These are phyloP conservation scores for Yamadazyma dendronema DNA, from an alignment of 1,139 yeast species.

Conservation along the genomic window DNA sequence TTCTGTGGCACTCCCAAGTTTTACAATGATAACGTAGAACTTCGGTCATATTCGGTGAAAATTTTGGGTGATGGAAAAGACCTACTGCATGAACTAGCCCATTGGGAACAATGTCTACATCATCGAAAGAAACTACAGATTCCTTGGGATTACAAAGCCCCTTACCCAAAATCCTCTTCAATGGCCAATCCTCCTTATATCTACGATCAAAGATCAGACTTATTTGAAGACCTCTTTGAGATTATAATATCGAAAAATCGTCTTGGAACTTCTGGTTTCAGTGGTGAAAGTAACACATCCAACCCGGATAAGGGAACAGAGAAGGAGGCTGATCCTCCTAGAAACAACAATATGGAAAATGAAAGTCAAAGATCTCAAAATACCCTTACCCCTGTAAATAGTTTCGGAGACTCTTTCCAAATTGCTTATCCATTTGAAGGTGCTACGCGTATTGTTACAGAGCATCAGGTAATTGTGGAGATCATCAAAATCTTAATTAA, in stretches of 20 bases:
- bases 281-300: too few species aligned
- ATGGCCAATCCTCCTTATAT: not conserved
- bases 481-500: slow-evolving; percentile 30
- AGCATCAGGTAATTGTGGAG: slow-evolving; percentile 26
- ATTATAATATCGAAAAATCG: too few species aligned
- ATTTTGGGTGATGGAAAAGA: slow-evolving; percentile 19
- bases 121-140: not conserved
- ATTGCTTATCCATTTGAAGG: too few species aligned
- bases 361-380: too few species aligned
- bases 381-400: too few species aligned
- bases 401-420: too few species aligned
- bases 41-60: slow-evolving; percentile 22
- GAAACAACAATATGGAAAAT: too few species aligned
- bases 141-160: slow-evolving; percentile 2
- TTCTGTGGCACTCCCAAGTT: slow-evolving; percentile 11
- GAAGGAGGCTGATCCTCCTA: too few species aligned
- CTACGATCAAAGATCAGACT: not conserved
- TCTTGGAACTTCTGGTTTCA: too few species aligned
- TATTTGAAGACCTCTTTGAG: not conserved
- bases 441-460: slow-evolving; percentile 20
- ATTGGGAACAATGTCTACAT: slow-evolving; percentile 29
- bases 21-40: slow-evolving; percentile 15
- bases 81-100: slow-evolving; percentile 23
- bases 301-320: not conserved
- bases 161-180: not conserved